Evolutionary conservation across 2,329 filamentous ascomycete genomes (phyloP), one percentile per base, ranked within the genome.

Genomic region (Keithomyces neogunnii): DNA sequence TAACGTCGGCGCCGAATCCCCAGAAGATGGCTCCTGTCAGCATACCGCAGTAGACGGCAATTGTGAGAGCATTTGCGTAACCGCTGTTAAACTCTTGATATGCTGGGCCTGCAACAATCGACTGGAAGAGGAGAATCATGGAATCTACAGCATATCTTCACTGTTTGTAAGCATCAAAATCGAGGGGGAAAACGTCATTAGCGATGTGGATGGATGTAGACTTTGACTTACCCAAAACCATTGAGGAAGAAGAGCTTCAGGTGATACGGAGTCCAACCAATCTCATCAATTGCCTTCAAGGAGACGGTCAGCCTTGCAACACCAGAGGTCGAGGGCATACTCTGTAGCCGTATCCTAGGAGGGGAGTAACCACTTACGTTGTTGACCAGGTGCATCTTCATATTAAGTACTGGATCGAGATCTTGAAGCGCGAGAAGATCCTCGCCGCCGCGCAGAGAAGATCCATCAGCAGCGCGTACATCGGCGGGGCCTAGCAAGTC

Each of bases 341-440:
- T 19, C 19, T 19, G 19, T 19, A 19, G 19, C 19, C 19, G 19
- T 19, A 19, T 19, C 19, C 19, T 19, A 19, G 19, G 19, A 19
- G 19, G 19, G 19, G 19, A 11, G n/a, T 47, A 10, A 58, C 46
- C 50, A 58, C 76, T 67, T 59, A 81, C 81, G 64, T 87, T 77
- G 62, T 87, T 88, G 53, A 87, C 76, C 31, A 87, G 70, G 57
- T 82, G 76, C 81, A 86, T 87, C 64, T 87, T 86, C 40, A 76
- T 76, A 58, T 80, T 79, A 44, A 86, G 67, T 1, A 77, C 81
- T 4, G 80, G 78, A 60, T 86, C 82, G 31, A 79, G 66, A 59
- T 79, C 73, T 63, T 85, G 77, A 50, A 73, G 66, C 4, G 70
- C 72, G 11, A 86, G 70, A 29, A 86, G 66, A 57, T 86, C 82